A percentile compares a stretch with the other conserved stretches of the same genome.
phyloP scores from a whole-genome alignment of 768 basidiomycete species.

The Fibroporia radiculosa region DNA sequence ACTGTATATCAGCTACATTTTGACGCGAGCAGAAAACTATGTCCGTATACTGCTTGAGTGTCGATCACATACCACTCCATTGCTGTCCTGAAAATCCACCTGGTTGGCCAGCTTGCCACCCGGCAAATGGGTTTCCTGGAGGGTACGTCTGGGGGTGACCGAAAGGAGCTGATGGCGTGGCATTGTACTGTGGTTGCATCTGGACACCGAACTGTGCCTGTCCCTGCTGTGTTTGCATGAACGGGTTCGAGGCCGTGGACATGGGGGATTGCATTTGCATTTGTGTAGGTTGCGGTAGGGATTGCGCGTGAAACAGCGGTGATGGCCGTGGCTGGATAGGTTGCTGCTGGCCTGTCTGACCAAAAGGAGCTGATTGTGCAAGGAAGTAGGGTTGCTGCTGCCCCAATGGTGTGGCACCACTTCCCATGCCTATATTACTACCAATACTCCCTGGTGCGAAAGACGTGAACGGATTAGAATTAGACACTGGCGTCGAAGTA shows the following conservation, averaged over 20 bases:
- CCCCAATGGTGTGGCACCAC: conserved; percentile 9
- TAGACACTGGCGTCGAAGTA: conserved; percentile 8
- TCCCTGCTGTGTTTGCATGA: conserved; percentile 10
- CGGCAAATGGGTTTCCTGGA: conserved; percentile 5
- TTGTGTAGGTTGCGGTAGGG: conserved; percentile 26
- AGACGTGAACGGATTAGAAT: conserved; percentile 13
- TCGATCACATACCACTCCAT: conserved; percentile 5
- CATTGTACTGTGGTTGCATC: conserved; percentile 1
- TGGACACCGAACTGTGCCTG: conserved; percentile 11
- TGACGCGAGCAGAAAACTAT: not conserved
- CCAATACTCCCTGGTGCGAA: conserved; percentile 2
- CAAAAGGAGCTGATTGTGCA: conserved; percentile 13
- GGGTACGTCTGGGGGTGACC: conserved; percentile 17
- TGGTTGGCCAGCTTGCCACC: conserved; percentile 7
- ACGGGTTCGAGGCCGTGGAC: conserved; percentile 9
- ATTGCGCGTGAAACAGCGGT: conserved; percentile 20
- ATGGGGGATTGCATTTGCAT: conserved; percentile 21
- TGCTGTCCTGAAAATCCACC: conserved; percentile 11
- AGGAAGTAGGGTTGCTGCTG: conserved; percentile 8
- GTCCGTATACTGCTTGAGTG: too few relatives aligned
- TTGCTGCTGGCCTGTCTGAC: conserved; percentile 9
- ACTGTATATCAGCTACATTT: not conserved
- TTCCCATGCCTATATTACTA: not conserved
- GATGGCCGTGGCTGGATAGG: conserved; percentile 20
- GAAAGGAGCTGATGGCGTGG: conserved; percentile 11